phyloP scores from a whole-genome alignment of 31 red algal genomes.

The Endocladia muricata region DNA sequence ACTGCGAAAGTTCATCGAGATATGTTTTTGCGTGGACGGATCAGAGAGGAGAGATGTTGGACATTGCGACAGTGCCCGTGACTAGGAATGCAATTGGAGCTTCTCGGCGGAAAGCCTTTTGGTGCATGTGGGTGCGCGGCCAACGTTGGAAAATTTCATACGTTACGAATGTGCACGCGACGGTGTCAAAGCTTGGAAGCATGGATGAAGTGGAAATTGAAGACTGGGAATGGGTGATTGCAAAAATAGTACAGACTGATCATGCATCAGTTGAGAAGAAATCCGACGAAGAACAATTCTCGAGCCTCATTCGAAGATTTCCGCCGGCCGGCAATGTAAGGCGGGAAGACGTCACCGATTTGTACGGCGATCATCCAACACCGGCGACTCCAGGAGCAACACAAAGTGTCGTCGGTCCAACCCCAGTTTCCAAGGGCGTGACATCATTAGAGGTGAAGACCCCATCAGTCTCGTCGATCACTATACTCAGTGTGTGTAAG shows the following conservation, averaged over 20 bases:
- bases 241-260: slow-evolving; percentile 32
- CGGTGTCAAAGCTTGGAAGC: slow-evolving; percentile 46
- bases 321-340: slow-evolving; percentile 29
- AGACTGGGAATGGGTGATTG: slow-evolving; percentile 73
- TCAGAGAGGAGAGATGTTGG: slow-evolving; percentile 59
- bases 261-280: slow-evolving; percentile 26
- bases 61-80: slow-evolving; percentile 53
- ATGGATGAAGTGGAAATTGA: slow-evolving; percentile 37
- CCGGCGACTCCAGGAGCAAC: slow-evolving; percentile 54
- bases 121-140: slow-evolving; percentile 69
- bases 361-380: slow-evolving; percentile 60
- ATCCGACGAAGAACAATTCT: slow-evolving; percentile 23
- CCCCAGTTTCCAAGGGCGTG: not conserved
- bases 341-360: slow-evolving; percentile 37
- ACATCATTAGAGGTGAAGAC: slow-evolving; percentile 43
- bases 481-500: slow-evolving; percentile 41
- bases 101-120: slow-evolving; percentile 46
- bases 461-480: slow-evolving; percentile 36
- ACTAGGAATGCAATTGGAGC: slow-evolving; percentile 9
- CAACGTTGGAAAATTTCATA: slow-evolving; percentile 68
- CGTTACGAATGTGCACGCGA: slow-evolving; percentile 52
- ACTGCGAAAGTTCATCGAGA: slow-evolving; percentile 29
- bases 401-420: not conserved
- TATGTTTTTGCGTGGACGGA: slow-evolving; percentile 71
- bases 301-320: slow-evolving; percentile 38